Conservation (phyloP, 805 yeast species). For the Candida adriatica region DNA sequence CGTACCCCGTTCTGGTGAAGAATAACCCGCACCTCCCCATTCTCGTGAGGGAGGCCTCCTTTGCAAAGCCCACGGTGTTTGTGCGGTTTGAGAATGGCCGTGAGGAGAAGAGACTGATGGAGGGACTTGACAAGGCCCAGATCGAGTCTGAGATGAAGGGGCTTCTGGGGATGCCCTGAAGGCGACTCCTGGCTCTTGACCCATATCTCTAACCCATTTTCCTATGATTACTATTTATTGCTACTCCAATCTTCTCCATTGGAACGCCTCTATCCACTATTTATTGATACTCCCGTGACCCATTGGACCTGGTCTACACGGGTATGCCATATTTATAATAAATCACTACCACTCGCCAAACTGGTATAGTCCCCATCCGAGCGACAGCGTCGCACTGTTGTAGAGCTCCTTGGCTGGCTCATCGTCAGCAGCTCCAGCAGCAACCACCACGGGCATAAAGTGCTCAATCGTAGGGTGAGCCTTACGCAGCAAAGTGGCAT, state of each 20-base stretch:
- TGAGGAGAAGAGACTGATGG: conserved; percentile 29
- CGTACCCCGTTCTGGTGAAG: conserved; percentile 61
- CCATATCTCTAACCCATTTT: not conserved
- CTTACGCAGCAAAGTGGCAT: conserved; percentile 30
- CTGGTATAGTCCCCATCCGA: conserved; percentile 70
- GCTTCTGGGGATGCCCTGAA: conserved; percentile 12
- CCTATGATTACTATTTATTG: conserved; percentile 2
- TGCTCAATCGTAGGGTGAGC: conserved; percentile 81
- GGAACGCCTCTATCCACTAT: too few species aligned
- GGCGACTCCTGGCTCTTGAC: conserved; percentile 1
- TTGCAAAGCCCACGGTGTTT: conserved; percentile 60
- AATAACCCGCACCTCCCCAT: conserved; percentile 64
- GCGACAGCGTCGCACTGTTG: conserved; percentile 34
- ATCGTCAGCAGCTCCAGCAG: conserved; percentile 42
- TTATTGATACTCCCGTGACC: too few species aligned
- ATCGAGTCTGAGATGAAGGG: conserved; percentile 20
- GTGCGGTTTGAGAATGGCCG: conserved; percentile 54
- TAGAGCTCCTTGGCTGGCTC: conserved; percentile 40
- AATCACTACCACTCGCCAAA: conserved; percentile 26
- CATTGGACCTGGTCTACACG: too few species aligned
- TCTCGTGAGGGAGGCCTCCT: conserved; percentile 64
- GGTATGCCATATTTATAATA: conserved; percentile 1
- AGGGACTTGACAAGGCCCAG: conserved; percentile 25
- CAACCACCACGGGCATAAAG: conserved; percentile 58
- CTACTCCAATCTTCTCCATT: too few species aligned